Base-by-base conservation (phyloP, 2,329 filamentous ascomycete species). In the Amphichorda felina region DNA sequence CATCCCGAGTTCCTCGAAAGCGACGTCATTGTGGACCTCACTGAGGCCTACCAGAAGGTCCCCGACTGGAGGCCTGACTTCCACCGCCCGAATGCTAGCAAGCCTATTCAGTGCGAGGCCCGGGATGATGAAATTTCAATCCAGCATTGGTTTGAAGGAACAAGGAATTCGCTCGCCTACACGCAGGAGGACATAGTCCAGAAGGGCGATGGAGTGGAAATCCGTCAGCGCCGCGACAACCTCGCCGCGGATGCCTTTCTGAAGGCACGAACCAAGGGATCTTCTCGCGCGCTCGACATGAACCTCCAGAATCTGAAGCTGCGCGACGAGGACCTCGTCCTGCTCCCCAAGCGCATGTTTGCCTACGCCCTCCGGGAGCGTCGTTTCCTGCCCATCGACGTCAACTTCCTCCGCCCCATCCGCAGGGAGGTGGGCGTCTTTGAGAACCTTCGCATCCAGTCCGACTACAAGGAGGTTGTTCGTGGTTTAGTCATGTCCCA, bases 11-110 rank as follows among this genome's bases (percentile, higher is more conserved):
- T 56, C 13, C 51, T 63, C 2, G 57, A 63, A 38, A 59, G 57
- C 31, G 57, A 63, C 17, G 56, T 63, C n/a, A 60, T 63, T 7
- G 53, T 63, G 3, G 59, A 63, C 26, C 47, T 63, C n/a, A 50
- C 49, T 0, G 57, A 62, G 40, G 60, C 59, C 0, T 59, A 53
- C 36, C 56, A 61, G 41, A 55, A 50, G 42, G 55, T 56, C 36
- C 55, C 56, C 0, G 50, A 54, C 35, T 63, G 59, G 59, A 45
- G 51, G 2, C 57, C 59, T 2, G 24, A 37, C 5, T 55, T 54
- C 41, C 45, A 53, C 3, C 47, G 47, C n/a, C 33, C 51, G 13
- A 51, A 52, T 0, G 41, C 49, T 18, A 47, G 48, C 44, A 55
- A 58, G 45, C 48, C 48, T 4, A 47, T 47, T 4, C 40, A 46